Evolutionary conservation across 2,329 filamentous ascomycete genomes (phyloP).

Genomic region (Neurospora sp.): DNA sequence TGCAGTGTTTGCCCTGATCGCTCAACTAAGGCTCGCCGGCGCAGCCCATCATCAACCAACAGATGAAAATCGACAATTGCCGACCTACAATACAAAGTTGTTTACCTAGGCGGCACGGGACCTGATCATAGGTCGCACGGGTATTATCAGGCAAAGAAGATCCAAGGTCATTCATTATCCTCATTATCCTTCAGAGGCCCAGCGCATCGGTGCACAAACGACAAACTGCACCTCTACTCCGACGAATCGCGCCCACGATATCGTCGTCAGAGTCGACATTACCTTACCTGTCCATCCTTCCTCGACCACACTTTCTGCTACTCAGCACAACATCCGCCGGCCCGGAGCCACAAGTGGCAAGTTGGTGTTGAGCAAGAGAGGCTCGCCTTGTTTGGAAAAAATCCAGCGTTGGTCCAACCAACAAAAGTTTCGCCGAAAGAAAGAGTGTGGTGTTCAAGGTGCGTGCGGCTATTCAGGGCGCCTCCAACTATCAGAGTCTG

Average conservation of each 20-base stretch:
- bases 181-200: conserved; percentile 1
- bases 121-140: neutral
- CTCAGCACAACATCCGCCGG: conserved; percentile 5
- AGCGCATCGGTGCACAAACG: neutral
- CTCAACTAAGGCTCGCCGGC: neutral
- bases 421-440: neutral
- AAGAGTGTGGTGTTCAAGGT: neutral
- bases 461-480: neutral
- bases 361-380: neutral
- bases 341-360: neutral
- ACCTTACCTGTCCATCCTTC: neutral
- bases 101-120: conserved; percentile 1
- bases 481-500: conserved; percentile 1
- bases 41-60: neutral
- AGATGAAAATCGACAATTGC: neutral
- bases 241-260: neutral
- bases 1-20: neutral
- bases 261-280: neutral
- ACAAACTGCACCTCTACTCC: neutral
- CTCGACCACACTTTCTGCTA: neutral
- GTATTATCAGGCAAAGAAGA: neutral
- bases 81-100: neutral
- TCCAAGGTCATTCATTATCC: conserved; percentile 2
- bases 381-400: conserved; percentile 5
- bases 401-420: neutral